Percentiles rank a stretch among this genome's conserved stretches.
Conservation (phyloP, 2,329 filamentous ascomycete genomes). For the Ciborinia camelliae region DNA sequence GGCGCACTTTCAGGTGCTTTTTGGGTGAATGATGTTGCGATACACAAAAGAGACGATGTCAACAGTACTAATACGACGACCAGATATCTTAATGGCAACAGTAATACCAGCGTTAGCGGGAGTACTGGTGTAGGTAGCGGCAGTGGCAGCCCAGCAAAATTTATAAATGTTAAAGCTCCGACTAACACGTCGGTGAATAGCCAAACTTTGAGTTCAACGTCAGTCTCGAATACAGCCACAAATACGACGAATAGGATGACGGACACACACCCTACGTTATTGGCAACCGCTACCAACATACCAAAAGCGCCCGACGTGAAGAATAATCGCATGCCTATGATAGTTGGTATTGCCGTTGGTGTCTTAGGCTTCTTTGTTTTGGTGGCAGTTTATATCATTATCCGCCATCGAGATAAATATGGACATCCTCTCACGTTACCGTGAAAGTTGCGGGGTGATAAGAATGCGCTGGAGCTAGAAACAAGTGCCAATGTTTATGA, state of each 20-base stretch:
- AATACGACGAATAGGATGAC: background rate
- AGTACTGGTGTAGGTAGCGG: background rate
- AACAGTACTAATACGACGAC: background rate
- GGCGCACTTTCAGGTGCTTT: conserved; percentile 11
- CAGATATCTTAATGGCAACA: background rate
- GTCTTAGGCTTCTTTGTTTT: background rate
- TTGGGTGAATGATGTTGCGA: conserved; percentile 12
- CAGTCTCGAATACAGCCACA: background rate
- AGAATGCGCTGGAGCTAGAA: conserved; percentile 7
- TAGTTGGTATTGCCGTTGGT: conserved; percentile 1
- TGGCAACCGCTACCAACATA: background rate
- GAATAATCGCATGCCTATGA: background rate
- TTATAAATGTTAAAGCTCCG: background rate
- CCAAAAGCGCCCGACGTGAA: background rate
- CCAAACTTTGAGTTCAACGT: background rate
- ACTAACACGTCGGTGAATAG: background rate
- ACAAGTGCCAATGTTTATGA: conserved; percentile 3
- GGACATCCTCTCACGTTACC: background rate
- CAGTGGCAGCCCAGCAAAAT: background rate
- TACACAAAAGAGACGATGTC: background rate
- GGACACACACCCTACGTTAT: background rate
- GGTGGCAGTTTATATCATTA: background rate
- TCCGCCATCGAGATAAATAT: background rate
- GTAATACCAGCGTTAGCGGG: background rate
- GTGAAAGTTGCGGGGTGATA: conserved; percentile 1